Evolutionary conservation across 768 basidiomycete genomes (phyloP), one percentile per base, ranked within the genome.

Genomic region (Punctularia strigosozonata): DNA sequence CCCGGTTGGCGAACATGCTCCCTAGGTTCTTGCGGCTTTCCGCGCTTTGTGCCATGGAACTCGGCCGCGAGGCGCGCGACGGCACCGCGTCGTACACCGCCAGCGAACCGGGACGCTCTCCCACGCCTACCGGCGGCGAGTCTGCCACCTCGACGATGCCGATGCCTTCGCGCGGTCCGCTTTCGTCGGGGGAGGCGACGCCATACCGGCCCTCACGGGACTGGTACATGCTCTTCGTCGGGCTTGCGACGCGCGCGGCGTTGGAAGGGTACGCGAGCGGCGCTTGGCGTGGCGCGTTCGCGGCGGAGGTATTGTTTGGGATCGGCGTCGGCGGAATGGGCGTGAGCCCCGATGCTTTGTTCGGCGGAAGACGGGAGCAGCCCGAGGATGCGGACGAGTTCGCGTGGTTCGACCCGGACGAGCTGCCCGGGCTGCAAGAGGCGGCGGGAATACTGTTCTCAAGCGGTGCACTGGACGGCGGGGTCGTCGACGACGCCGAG

Each of bases 241-340:
- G 82, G 2, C 61, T 92, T 18, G 63, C 88, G 21, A 86, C 86
- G 4, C 73, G 87, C n/a, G 85, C 85, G 0, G 81, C 77, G 15
- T 58, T 91, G 37, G 86, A 92, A 50, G 88, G 88, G 0, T 91
- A 90, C 51, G 65, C 90, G 32, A 77, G 76, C 2, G 80, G 76
- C 7, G 80, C 81, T 0, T 92, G 88, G 88, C 69, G 67, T 21
- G 86, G 88, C 1, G 59, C 71, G 1, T 71, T 76, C 26, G 75
- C 79, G 4, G 68, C 77, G 7, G 79, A 85, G 49, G 74, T 80
- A 43, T 57, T 91, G 40, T 58, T 90, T 35, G 75, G 78, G 2
- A 70, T 89, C 18, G 88, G 87, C 1, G 57, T 82, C 31, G 73
- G 76, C 6, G 38, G 35, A 40, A 38, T n/a, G 43, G 38, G 31